Evolutionary conservation across 306 rosid genomes (phyloP), one percentile per base, ranked within the genome.

Genomic region (Hippophae tibetana): DNA sequence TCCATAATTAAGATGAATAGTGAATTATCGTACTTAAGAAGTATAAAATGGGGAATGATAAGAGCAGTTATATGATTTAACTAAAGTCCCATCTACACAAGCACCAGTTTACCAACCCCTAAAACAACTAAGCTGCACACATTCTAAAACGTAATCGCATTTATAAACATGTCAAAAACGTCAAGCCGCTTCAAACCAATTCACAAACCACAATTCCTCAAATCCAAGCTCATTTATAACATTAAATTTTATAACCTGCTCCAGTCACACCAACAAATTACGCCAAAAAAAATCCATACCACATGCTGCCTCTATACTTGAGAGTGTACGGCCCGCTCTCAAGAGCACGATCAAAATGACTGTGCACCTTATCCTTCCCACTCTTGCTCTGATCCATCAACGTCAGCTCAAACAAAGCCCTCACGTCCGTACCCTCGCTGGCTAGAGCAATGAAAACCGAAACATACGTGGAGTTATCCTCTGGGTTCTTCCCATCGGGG

Each of bases 301-400:
- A 89, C 97, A 89, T 89, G 75, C 97, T 89, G 66, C 97, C 97
- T 60, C 89, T 75, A 60, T 86, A 89, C 82, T 89, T 89, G 66
- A 89, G 63, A 8, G 95, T 82, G 66, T 89, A 89, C 5, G 97
- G 95, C 25, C 97, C 97, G 58, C 97, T 75, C 77, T 89, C 97
- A 7, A 89, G 79, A 0, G 97, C 86, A 2, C 97, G 95, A 77
- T 89, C 94, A 54, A 89, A 89, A 65, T 89, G 97, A 60, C 95
- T 89, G 49, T 89, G 97, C 31, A 89, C 89, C 69, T 89, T 89
- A 52, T 86, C 74, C 26, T 86, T 89, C 11, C 93, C 90, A 53
- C 85, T 82, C 8, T 68, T 70, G 48, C 78, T 84, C 77, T 86
- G 97, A 70, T 89, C 97, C 7, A 89, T 57, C 69, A 89, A 67